Evolutionary conservation across 2,329 filamentous ascomycete genomes (phyloP).

Genomic region (Cordyceps javanica): DNA sequence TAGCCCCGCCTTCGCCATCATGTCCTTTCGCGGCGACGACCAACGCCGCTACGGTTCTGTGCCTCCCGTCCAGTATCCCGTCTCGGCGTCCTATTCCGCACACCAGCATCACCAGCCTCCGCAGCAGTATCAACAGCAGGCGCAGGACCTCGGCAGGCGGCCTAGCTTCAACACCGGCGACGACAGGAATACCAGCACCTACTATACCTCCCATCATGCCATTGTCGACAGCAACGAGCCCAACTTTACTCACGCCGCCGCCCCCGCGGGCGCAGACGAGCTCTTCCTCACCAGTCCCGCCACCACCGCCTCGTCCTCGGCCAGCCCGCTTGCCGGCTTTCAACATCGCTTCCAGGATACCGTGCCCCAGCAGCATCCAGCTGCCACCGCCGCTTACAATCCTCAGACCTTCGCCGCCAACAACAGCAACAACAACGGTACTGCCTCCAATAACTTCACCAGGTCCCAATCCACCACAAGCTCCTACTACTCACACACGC

Average conservation of each 20-base stretch:
- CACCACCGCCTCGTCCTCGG: slow-evolving; percentile 22
- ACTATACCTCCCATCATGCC: slow-evolving; percentile 37
- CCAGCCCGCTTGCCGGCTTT: slow-evolving; percentile 42
- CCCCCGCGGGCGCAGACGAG: slow-evolving; percentile 44
- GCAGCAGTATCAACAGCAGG: slow-evolving; percentile 22
- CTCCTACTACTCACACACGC: slow-evolving; percentile 41
- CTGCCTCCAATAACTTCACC: slow-evolving; percentile 17
- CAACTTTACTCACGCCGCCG: slow-evolving; percentile 17
- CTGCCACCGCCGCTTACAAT: slow-evolving; percentile 56
- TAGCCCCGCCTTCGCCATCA: slow-evolving; percentile 24
- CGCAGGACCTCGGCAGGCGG: slow-evolving; percentile 41
- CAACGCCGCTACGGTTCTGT: slow-evolving; percentile 61
- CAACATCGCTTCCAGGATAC: slow-evolving; percentile 45
- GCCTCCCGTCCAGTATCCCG: slow-evolving; percentile 58
- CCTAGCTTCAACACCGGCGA: slow-evolving; percentile 74
- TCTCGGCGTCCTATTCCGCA: slow-evolving; percentile 31
- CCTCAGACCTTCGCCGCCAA: slow-evolving; percentile 53
- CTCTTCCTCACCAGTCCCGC: slow-evolving; percentile 53
- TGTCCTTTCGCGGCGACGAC: slow-evolving; percentile 60
- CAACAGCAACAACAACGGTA: slow-evolving; percentile 8
- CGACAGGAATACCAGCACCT: slow-evolving; percentile 43
- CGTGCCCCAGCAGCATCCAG: slow-evolving; percentile 39
- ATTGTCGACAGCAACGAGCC: slow-evolving; percentile 18
- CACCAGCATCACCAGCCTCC: slow-evolving; percentile 22
- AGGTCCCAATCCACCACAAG: slow-evolving; percentile 47